Percentiles rank a stretch among this genome's conserved stretches.
Evolutionary conservation across 805 yeast genomes (phyloP).

Genomic region (Yamadazyma takamatsuzukensis): DNA sequence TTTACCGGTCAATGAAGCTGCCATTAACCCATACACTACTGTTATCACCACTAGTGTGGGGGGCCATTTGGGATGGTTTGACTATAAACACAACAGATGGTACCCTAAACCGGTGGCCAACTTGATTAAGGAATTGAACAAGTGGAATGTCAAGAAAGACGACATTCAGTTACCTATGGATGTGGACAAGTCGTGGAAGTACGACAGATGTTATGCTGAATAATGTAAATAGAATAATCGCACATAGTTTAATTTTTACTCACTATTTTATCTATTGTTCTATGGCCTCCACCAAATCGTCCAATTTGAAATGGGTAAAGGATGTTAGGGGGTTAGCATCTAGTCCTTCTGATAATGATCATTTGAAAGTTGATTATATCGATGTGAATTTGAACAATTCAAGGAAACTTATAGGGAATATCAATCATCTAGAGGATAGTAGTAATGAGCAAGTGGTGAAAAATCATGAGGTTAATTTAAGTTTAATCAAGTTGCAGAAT

Average conservation of each 20-base stretch:
- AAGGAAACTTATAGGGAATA: conserved; percentile 21
- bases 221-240: too few relatives aligned
- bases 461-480: conserved; percentile 10
- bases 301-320: conserved; percentile 12
- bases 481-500: conserved; percentile 7
- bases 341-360: conserved; percentile 18
- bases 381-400: conserved; percentile 33
- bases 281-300: too few relatives aligned
- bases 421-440: conserved; percentile 9
- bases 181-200: conserved; percentile 26
- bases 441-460: conserved; percentile 3
- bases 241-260: too few relatives aligned
- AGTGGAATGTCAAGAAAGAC: conserved; percentile 18
- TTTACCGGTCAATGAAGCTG: conserved; percentile 49
- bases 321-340: conserved; percentile 13
- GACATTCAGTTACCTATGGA: conserved; percentile 25
- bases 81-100: conserved; percentile 31
- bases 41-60: conserved; percentile 61
- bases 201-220: conserved; percentile 31
- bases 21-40: conserved; percentile 54
- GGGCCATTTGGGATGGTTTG: conserved; percentile 63
- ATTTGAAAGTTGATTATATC: conserved; percentile 29
- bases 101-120: conserved; percentile 34
- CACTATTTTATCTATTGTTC: too few relatives aligned
- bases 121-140: conserved; percentile 29